Percentiles rank a stretch among this genome's conserved stretches.
Conservation (phyloP, 2,329 filamentous ascomycete species). For the Aspergillus ochraceoroseus region DNA sequence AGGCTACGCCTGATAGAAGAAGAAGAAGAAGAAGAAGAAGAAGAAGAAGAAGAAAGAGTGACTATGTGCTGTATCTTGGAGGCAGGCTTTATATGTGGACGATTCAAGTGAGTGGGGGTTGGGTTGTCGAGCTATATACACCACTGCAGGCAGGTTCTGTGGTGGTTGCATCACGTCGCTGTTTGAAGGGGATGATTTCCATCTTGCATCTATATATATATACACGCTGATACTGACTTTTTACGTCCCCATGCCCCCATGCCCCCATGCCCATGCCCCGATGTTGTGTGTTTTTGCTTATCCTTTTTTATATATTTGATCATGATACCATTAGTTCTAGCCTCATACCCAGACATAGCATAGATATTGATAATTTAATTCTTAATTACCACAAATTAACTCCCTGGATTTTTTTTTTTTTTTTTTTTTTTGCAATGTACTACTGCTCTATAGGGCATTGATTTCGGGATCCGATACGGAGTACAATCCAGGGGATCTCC, state of each 20-base stretch:
- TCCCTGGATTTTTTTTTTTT: not conserved
- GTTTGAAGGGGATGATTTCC: conserved; percentile 8
- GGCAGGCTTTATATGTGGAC: too few species aligned
- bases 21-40: not conserved
- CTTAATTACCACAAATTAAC: conserved; percentile 13
- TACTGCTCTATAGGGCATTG: too few species aligned
- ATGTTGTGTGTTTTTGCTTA: conserved; percentile 1
- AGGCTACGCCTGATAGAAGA: not conserved
- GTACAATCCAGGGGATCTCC: too few species aligned
- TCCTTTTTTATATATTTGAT: conserved; percentile 10
- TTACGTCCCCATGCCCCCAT: conserved; percentile 3
- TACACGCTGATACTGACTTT: conserved; percentile 8
- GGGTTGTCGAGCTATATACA: conserved; percentile 5
- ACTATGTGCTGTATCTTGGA: too few species aligned
- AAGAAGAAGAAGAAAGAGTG: not conserved
- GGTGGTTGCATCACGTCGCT: conserved; percentile 7
- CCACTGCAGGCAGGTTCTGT: conserved; percentile 23
- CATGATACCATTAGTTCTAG: conserved; percentile 21
- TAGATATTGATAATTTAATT: conserved; percentile 23
- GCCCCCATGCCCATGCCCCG: conserved; percentile 4
- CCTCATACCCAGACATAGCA: conserved; percentile 22
- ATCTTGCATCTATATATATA: conserved; percentile 5
- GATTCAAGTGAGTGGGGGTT: too few species aligned
- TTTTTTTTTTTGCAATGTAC: too few species aligned
- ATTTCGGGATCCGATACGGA: too few species aligned